These are phyloP conservation scores for Ramaria sp. DNA, from an alignment of 768 basidiomycete species.

Conservation along the genomic window DNA sequence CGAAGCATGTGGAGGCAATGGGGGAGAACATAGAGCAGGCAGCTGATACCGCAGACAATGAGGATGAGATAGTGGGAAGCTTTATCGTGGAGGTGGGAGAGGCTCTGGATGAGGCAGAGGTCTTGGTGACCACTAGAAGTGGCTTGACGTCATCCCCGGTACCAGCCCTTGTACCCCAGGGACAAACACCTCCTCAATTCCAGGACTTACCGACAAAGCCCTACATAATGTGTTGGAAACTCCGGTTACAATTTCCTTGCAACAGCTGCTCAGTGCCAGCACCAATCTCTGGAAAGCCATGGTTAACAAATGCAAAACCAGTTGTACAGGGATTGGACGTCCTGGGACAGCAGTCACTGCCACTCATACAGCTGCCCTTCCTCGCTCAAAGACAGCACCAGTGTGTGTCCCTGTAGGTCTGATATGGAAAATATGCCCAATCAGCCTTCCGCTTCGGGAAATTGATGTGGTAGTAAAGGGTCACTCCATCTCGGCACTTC, in stretches of 20 bases:
- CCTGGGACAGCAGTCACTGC: background rate
- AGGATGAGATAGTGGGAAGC: background rate
- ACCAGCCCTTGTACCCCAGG: background rate
- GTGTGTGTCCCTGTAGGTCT: no score
- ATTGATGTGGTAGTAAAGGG: no score
- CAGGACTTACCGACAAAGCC: background rate
- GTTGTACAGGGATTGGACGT: background rate
- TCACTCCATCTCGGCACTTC: no score
- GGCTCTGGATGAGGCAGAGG: background rate
- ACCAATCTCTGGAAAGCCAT: background rate
- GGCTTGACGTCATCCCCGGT: background rate
- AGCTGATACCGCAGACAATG: background rate
- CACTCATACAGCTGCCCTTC: background rate
- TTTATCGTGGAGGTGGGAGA: background rate
- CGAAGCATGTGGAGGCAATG: background rate
- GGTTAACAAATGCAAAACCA: background rate
- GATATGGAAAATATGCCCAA: no score
- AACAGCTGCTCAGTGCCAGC: background rate
- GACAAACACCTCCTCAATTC: background rate
- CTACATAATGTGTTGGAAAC: background rate
- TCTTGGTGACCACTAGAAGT: background rate
- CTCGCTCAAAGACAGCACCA: background rate
- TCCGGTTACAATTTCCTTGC: background rate
- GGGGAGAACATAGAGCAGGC: background rate
- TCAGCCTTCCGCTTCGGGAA: no score